Base-by-base conservation (phyloP, 2,329 filamentous ascomycete species). In the Calcarisporium arbuscula region DNA sequence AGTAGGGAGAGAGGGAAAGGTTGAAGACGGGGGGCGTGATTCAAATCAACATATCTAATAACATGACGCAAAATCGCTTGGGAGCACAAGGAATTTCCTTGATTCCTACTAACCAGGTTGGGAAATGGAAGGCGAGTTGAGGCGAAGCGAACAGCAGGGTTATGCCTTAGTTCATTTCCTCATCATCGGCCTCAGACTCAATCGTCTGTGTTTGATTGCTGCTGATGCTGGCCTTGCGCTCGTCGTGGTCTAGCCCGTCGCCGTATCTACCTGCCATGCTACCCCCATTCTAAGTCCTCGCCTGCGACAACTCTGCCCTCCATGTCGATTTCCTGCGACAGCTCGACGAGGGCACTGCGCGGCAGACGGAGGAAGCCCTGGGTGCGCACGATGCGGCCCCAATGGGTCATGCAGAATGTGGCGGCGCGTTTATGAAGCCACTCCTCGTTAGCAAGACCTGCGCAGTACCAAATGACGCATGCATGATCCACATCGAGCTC, bases 401-500 rank as follows among this genome's bases (percentile, higher is more conserved):
- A 98, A 58, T 96, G 86, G 25, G 82, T 83, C 60, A 98, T 77
- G 54, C 88, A 95, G 60, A 94, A 96, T 30, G 71, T 72, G 0
- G 89, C 89, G 0, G 92, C 87, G 34, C 90, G 81, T 49, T 85
- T 85, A 56, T 88, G 85, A 25, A 98, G 72, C 88, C 89, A 95
- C 34, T 94, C 86, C 60, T 98, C 92, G 48, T 82, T 85, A 12
- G 92, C 90, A 11, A 90, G 78, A 7, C 82, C 84, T 3, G 92
- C 88, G 45, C 88, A 87, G 58, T 96, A 89, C 88, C 94, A 98
- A 37, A 95, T 89, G 47, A 94, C 82, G 44, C 92, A 95, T 4
- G 90, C 90, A 53, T 95, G 88, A 40, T 94, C 86, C 25, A 96
- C 83, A 54, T 96, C 90, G 4, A 98, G 74, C 54, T 98, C 92